Evolutionary conservation across 495 filamentous ascomycete species (phyloP).

Genomic region (Lepidopterella palustris): DNA sequence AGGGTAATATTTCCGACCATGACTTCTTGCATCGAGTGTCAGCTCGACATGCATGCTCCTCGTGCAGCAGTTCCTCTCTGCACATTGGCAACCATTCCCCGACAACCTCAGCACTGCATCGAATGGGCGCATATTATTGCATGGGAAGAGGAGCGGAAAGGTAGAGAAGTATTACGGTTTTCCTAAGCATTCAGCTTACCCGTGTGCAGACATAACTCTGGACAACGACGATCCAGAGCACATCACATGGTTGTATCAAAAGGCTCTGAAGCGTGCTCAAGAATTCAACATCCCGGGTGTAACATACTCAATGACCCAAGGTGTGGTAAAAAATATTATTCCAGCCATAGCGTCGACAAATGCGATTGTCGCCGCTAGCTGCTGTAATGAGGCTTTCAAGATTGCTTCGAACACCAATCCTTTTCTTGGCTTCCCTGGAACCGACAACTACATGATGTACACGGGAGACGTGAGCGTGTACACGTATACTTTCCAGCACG

Average conservation of each 20-base stretch:
- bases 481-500: slow-evolving; percentile 91
- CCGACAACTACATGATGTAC: slow-evolving; percentile 98
- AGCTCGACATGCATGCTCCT: slow-evolving; percentile 95
- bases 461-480: slow-evolving; percentile 91
- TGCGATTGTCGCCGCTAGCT: slow-evolving; percentile 88
- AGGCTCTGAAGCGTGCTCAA: slow-evolving; percentile 67
- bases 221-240: slow-evolving; percentile 97
- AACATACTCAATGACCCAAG: slow-evolving; percentile 94
- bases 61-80: slow-evolving; percentile 91
- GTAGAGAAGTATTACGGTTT: slow-evolving; percentile 41
- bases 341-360: slow-evolving; percentile 98
- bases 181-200: slow-evolving; percentile 5
- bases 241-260: slow-evolving; percentile 92
- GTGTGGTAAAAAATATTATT: slow-evolving; percentile 99
- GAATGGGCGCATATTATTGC: slow-evolving; percentile 96
- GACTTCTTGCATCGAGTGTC: slow-evolving; percentile 95
- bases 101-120: slow-evolving; percentile 96
- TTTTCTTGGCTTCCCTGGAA: slow-evolving; percentile 47
- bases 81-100: slow-evolving; percentile 92
- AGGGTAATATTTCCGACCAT: slow-evolving; percentile 88
- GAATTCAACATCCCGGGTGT: slow-evolving; percentile 91
- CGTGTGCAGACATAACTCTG: slow-evolving; percentile 45
- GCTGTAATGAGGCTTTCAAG: slow-evolving; percentile 96
- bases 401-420: slow-evolving; percentile 78
- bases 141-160: slow-evolving; percentile 58